phyloP scores from a whole-genome alignment of 164 flowering plant species.

The Tinospora cordifolia region DNA sequence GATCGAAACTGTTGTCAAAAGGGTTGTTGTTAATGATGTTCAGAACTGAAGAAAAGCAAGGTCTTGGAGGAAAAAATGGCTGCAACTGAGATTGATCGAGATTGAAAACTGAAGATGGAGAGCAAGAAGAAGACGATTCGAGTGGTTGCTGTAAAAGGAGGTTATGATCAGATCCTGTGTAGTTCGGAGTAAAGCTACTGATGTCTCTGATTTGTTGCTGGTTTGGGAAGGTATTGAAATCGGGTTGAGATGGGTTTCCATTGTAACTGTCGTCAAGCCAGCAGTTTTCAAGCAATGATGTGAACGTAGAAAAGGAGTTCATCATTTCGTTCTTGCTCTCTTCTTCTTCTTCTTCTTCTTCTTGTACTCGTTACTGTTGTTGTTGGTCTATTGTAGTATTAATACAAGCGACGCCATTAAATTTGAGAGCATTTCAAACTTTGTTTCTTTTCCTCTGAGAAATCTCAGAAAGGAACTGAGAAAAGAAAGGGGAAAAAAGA shows the following conservation, averaged over 20 bases:
- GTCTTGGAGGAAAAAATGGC: slow-evolving; percentile 35
- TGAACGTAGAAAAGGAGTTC: slow-evolving; percentile 36
- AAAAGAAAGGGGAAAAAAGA: neutral
- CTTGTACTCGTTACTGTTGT: neutral
- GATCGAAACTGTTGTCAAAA: slow-evolving; percentile 44
- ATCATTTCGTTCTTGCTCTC: slow-evolving; percentile 31
- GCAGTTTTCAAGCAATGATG: slow-evolving; percentile 51
- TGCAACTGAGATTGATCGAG: slow-evolving; percentile 50
- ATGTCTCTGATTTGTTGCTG: slow-evolving; percentile 17
- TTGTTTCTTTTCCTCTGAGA: neutral
- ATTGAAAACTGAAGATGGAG: slow-evolving; percentile 36
- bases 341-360: slow-evolving; percentile 29
- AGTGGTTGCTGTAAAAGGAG: slow-evolving; percentile 30
- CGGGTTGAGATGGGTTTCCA: neutral
- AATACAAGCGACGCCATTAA: slow-evolving; percentile 30
- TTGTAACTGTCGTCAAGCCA: slow-evolving; percentile 31
- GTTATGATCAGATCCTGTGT: slow-evolving; percentile 21
- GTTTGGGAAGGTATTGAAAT: neutral
- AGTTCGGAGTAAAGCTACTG: slow-evolving; percentile 33
- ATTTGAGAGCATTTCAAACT: slow-evolving; percentile 28
- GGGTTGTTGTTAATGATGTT: slow-evolving; percentile 35
- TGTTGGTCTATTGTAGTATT: slow-evolving; percentile 4
- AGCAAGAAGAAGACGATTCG: slow-evolving; percentile 55
- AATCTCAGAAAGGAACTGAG: neutral
- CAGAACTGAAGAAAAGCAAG: slow-evolving; percentile 39